Evolutionary conservation across 2,329 filamentous ascomycete genomes (phyloP).

Genomic region (Pezicula neosporulosa): DNA sequence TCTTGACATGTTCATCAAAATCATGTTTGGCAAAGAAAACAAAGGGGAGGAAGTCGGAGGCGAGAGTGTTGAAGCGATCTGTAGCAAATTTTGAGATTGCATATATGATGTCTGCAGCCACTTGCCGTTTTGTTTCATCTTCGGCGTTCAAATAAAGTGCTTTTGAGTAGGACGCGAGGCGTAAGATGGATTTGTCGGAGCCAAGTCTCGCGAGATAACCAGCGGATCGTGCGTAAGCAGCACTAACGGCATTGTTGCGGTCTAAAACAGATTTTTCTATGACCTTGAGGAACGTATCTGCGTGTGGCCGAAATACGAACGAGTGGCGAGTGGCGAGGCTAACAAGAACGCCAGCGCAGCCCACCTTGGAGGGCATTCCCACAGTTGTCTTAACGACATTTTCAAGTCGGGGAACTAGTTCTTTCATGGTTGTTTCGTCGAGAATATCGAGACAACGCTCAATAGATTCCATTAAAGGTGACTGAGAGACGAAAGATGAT

Average conservation of each 20-base stretch:
- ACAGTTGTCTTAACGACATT: conserved; percentile 80
- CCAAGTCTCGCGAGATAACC: conserved; percentile 75
- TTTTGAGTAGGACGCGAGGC: conserved; percentile 52
- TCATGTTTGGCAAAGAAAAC: conserved; percentile 88
- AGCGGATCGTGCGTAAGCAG: conserved; percentile 80
- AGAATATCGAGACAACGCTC: conserved; percentile 83
- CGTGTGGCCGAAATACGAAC: conserved; percentile 70
- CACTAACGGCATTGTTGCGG: conserved; percentile 89
- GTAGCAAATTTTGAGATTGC: conserved; percentile 83
- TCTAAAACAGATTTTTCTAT: conserved; percentile 83
- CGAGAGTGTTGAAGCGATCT: conserved; percentile 79
- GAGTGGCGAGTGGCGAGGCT: conserved; percentile 80
- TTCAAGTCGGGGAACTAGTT: conserved; percentile 70
- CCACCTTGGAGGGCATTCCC: conserved; percentile 91
- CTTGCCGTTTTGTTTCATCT: conserved; percentile 69
- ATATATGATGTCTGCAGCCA: conserved; percentile 79
- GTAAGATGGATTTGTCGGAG: conserved; percentile 43
- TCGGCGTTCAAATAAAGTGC: conserved; percentile 79
- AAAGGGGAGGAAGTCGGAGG: conserved; percentile 76
- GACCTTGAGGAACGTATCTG: conserved; percentile 71
- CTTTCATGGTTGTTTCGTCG: conserved; percentile 73
- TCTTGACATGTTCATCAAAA: conserved; percentile 71
- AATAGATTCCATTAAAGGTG: conserved; percentile 89
- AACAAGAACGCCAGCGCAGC: conserved; percentile 79
- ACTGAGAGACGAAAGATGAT: conserved; percentile 75